These are phyloP conservation scores for Calycina herbarum DNA, from an alignment of 2,329 filamentous ascomycete species.

Conservation along the genomic window DNA sequence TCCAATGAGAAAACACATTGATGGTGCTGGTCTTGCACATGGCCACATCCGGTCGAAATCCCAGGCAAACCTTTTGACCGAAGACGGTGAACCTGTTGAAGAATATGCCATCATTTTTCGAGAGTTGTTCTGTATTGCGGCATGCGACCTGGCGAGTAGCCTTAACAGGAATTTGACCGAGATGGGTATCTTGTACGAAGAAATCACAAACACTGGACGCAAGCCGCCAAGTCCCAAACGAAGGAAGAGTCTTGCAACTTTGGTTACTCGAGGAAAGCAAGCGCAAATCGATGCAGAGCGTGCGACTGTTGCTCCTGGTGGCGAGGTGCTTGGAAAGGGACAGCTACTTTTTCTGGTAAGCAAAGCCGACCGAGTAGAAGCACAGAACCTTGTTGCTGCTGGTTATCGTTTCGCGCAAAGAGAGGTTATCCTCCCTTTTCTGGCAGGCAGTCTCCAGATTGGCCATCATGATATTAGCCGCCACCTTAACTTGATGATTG, in stretches of 20 bases:
- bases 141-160: conserved; percentile 68
- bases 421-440: conserved; percentile 65
- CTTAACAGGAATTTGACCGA: conserved; percentile 63
- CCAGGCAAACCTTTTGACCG: conserved; percentile 50
- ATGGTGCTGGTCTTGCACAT: conserved; percentile 44
- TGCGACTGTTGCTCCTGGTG: conserved; percentile 64
- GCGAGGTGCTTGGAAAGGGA: conserved; percentile 59
- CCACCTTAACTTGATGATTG: conserved; percentile 64
- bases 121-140: conserved; percentile 80
- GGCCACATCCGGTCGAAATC: conserved; percentile 37
- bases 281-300: conserved; percentile 26
- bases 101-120: conserved; percentile 77
- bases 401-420: conserved; percentile 78
- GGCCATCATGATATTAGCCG: conserved; percentile 59
- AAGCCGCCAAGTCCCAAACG: conserved; percentile 17
- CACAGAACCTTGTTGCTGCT: conserved; percentile 62
- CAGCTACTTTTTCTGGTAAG: conserved; percentile 81
- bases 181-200: conserved; percentile 72
- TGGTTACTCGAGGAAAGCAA: background rate
- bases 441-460: conserved; percentile 75
- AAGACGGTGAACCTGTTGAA: conserved; percentile 58
- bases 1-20: conserved; percentile 72
- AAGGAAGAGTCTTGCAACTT: conserved; percentile 12
- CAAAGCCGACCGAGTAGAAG: conserved; percentile 58
- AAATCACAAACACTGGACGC: conserved; percentile 69